Evolutionary conservation across 495 filamentous ascomycete species (phyloP), one percentile per base, ranked within the genome.

Genomic region (Penicillium lagena): DNA sequence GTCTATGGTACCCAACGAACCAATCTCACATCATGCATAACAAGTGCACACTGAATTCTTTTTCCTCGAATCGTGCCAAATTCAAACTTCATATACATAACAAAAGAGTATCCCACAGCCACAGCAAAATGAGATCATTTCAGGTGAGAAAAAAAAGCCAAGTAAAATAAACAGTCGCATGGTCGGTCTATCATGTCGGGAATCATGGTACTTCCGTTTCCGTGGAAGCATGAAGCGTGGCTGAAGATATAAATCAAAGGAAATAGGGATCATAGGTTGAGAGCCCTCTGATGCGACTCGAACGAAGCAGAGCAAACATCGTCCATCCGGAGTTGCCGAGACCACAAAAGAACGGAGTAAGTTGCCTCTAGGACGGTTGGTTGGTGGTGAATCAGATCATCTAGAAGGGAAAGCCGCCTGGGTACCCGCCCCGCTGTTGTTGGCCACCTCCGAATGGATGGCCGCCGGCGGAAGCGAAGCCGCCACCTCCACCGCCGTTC

Each of bases 391-490:
- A 30, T 30, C 14, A 28, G 7, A 22, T 41, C 35, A 32, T 49
- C 39, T 64, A 70, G 57, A 74, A 75, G 22, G 64, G 58, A 55
- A 68, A 73, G 42, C 61, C 65, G 29, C 58, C 59, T 28, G 57
- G 56, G 57, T 70, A 72, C 35, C 69, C 55, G 39, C 50, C 49
- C 30, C 65, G 55, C 17, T 55, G 54, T 11, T 44, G 22, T 12
- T 62, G 57, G 14, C 68, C 64, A 30, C 60, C 60, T 6, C 57
- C 69, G 45, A 71, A 70, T 31, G 66, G 66, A 33, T 63, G 50
- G 14, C 72, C 70, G 29, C 73, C 73, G 34, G 71, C 71, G 13
- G 56, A 59, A 40, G 62, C 59, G 45, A 71, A 71, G 36, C 67
- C 22, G 22, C 22, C 69, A 35, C 66, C 64, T 15, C 62, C 60